These are phyloP conservation scores for Phytopythium montanum DNA, from an alignment of 352 stramenopile genomes.

Conservation along the genomic window DNA sequence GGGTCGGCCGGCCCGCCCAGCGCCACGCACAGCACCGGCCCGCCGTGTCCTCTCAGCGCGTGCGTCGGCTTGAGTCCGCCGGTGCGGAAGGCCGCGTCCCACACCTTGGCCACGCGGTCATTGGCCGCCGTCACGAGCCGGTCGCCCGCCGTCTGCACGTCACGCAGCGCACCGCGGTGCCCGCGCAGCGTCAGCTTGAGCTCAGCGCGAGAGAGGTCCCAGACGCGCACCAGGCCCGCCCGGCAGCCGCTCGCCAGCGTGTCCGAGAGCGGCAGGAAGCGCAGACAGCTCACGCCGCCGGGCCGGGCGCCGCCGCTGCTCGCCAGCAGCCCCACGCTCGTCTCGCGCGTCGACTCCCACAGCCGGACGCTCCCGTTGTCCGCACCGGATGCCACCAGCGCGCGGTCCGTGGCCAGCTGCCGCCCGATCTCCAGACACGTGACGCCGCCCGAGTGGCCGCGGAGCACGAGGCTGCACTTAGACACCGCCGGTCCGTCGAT, in stretches of 20 bases:
- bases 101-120: constrained; percentile 75
- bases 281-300: constrained; percentile 48
- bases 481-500: constrained; percentile 57
- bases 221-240: constrained; percentile 57
- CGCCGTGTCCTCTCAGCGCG: constrained; percentile 53
- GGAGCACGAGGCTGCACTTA: constrained; percentile 57
- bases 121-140: constrained; percentile 70
- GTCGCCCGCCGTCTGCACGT: constrained; percentile 70
- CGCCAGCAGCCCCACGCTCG: constrained; percentile 42
- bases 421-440: constrained; percentile 70
- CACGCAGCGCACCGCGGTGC: constrained; percentile 50
- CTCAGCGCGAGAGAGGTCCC: constrained; percentile 54
- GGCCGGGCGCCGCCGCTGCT: constrained; percentile 22
- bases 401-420: constrained; percentile 54
- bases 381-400: constrained; percentile 62
- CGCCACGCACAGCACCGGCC: constrained; percentile 64
- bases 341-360: constrained; percentile 70
- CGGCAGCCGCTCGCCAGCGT: constrained; percentile 56
- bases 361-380: constrained; percentile 67
- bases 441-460: constrained; percentile 56
- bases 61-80: constrained; percentile 40
- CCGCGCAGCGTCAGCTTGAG: constrained; percentile 54
- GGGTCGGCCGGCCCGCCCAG: constrained; percentile 70
- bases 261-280: constrained; percentile 59
- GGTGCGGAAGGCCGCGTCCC: constrained; percentile 67